A percentile compares a stretch with the other conserved stretches of the same genome.
Conservation (phyloP, 176 grass and related monocot genomes). For the Hyparrhenia diplandra region DNA sequence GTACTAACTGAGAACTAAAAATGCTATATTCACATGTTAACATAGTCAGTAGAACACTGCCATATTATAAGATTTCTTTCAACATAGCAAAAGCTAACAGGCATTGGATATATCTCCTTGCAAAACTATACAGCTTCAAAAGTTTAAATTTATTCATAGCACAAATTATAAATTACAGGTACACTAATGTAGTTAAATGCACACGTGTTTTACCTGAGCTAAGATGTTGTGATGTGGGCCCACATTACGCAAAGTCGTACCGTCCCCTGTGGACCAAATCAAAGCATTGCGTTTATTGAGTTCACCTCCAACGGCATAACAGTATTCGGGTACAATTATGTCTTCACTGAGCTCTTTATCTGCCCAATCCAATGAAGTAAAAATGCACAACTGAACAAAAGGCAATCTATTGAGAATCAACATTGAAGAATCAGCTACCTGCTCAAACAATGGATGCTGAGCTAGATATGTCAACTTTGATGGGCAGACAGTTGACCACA, state of each 20-base stretch:
- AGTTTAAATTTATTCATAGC: background rate
- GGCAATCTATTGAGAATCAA: slow-evolving; percentile 20
- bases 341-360: slow-evolving; percentile 86
- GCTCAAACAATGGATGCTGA: slow-evolving; percentile 94
- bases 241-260: slow-evolving; percentile 91
- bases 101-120: background rate
- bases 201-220: slow-evolving; percentile 62
- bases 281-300: slow-evolving; percentile 84
- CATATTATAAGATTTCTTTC: background rate
- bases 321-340: slow-evolving; percentile 86
- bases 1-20: background rate
- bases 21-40: background rate
- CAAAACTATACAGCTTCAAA: slow-evolving; percentile 2
- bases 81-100: background rate
- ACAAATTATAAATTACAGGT: background rate
- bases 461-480: slow-evolving; percentile 81
- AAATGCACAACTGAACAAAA: slow-evolving; percentile 38
- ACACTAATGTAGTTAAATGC: background rate
- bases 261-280: slow-evolving; percentile 82
- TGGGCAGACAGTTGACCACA: slow-evolving; percentile 42
- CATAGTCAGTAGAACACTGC: background rate
- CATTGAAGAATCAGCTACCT: slow-evolving; percentile 40
- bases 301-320: slow-evolving; percentile 86
- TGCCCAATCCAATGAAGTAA: slow-evolving; percentile 32
- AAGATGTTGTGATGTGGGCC: slow-evolving; percentile 92